phyloP scores from a whole-genome alignment of 805 yeast species.

The Jamesozyma jinghongensis region DNA sequence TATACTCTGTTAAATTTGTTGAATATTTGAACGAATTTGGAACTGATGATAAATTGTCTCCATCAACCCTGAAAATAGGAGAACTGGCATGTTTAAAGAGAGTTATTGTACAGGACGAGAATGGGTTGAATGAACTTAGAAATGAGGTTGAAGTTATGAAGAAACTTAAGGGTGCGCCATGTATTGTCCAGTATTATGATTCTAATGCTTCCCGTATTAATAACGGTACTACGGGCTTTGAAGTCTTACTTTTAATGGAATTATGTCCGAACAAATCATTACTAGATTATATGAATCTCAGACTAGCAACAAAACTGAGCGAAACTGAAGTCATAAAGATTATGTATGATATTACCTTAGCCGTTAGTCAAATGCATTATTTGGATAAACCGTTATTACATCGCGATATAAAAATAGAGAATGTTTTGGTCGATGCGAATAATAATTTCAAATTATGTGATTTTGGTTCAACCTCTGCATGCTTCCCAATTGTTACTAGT shows the following conservation, averaged over 20 bases:
- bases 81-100: conserved; percentile 63
- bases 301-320: conserved; percentile 67
- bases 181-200: conserved; percentile 63
- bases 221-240: conserved; percentile 46
- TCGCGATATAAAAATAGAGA: conserved; percentile 90
- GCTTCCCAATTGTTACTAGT: conserved; percentile 51
- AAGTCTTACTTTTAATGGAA: conserved; percentile 89
- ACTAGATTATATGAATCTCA: conserved; percentile 83
- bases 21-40: conserved; percentile 21
- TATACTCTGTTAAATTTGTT: conserved; percentile 54
- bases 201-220: conserved; percentile 58
- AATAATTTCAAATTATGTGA: conserved; percentile 79
- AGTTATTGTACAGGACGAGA: conserved; percentile 64
- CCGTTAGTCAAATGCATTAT: conserved; percentile 81
- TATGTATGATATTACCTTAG: conserved; percentile 72
- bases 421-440: conserved; percentile 68
- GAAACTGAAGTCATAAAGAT: conserved; percentile 75
- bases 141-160: conserved; percentile 81
- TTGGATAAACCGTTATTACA: conserved; percentile 67
- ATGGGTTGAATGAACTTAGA: conserved; percentile 54
- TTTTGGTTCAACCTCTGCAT: conserved; percentile 74
- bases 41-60: conserved; percentile 22
- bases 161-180: conserved; percentile 43
- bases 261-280: conserved; percentile 84
- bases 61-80: conserved; percentile 28